phyloP scores from a whole-genome alignment of 148 eudicot species.

The Fagopyrum homotropicum region DNA sequence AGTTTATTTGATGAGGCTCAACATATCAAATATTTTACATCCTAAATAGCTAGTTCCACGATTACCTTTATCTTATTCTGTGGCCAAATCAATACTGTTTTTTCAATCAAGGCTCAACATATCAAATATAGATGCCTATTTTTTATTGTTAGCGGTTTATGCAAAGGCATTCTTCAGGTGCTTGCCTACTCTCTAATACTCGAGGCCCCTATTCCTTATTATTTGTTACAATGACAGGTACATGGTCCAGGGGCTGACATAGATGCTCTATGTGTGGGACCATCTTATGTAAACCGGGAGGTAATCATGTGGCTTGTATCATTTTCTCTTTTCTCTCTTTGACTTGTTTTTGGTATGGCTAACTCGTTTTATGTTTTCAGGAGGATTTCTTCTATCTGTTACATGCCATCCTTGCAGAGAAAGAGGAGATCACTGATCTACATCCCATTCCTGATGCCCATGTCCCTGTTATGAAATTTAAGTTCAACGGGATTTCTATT shows the following conservation, averaged over 20 bases:
- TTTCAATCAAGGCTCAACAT: no score
- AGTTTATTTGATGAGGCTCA: slow-evolving; percentile 17
- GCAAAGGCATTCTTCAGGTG: not conserved
- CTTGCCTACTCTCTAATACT: not conserved
- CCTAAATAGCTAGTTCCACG: not conserved
- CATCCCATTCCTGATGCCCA: slow-evolving; percentile 88
- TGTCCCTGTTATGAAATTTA: slow-evolving; percentile 86
- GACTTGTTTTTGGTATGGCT: not conserved
- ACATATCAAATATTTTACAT: not conserved
- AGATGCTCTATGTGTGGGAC: slow-evolving; percentile 80
- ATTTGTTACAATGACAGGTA: slow-evolving; percentile 29
- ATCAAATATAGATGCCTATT: not conserved
- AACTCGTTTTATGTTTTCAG: slow-evolving; percentile 23
- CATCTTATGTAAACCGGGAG: slow-evolving; percentile 76
- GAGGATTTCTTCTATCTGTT: slow-evolving; percentile 62
- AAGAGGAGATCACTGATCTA: slow-evolving; percentile 73
- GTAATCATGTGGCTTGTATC: slow-evolving; percentile 22
- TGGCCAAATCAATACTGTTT: not conserved
- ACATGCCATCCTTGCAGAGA: slow-evolving; percentile 40
- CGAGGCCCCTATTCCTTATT: not conserved
- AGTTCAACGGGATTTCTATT: slow-evolving; percentile 66
- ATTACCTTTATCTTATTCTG: not conserved
- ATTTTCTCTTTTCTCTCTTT: not conserved
- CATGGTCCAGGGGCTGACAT: slow-evolving; percentile 90
- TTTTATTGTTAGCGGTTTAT: not conserved